phyloP scores from a whole-genome alignment of 208 protist genomes.

The Strigomonas galati region DNA sequence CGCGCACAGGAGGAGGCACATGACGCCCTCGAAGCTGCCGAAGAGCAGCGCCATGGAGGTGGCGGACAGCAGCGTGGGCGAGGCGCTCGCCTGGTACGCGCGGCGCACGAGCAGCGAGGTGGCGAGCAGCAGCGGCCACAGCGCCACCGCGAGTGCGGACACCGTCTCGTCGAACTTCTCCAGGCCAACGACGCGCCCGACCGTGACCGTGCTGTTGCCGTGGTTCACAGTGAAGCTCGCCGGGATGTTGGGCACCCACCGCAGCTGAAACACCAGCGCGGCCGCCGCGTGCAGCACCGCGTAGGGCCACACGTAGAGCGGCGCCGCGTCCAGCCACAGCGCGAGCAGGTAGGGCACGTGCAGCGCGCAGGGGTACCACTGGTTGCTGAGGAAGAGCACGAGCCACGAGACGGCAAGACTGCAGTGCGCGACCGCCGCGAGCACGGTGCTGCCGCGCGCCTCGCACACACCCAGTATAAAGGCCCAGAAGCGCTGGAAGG shows the following conservation, averaged over 20 bases:
- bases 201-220: background rate
- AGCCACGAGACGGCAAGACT: conserved; percentile 6
- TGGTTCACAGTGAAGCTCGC: background rate
- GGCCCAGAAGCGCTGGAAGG: background rate
- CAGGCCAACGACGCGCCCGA: conserved; percentile 8
- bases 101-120: background rate
- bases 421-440: background rate
- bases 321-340: conserved; percentile 9
- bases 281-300: conserved; percentile 7
- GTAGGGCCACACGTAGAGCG: conserved; percentile 7
- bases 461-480: background rate
- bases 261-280: conserved; percentile 12
- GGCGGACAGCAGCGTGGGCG: background rate
- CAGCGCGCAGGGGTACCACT: conserved; percentile 2
- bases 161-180: background rate
- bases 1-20: background rate
- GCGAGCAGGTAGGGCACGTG: conserved; percentile 8
- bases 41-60: background rate
- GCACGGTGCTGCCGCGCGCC: background rate
- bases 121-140: conserved; percentile 3
- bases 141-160: conserved; percentile 4
- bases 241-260: conserved; percentile 16
- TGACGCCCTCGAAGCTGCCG: conserved; percentile 4
- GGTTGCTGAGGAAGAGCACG: background rate
- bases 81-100: background rate